Conservation (phyloP, 2,329 filamentous ascomycete genomes). For the Phyllosticta ampelicida region DNA sequence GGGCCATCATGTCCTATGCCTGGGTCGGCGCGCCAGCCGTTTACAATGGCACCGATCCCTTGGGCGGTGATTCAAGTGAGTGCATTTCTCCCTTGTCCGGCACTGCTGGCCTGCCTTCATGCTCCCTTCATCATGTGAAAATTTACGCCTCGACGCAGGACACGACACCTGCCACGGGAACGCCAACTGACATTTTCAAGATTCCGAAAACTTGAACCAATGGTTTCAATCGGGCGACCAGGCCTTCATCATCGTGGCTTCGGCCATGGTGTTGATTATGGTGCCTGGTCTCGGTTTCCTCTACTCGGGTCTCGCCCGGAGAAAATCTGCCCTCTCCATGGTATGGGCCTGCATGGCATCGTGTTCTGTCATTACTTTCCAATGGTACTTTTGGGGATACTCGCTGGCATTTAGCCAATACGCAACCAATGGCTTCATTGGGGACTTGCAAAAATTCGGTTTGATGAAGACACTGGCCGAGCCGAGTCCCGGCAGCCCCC, state of each 20-base stretch:
- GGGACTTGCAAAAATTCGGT: conserved; percentile 80
- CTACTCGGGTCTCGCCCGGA: conserved; percentile 91
- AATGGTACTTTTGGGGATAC: conserved; percentile 99
- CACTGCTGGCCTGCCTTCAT: conserved; percentile 2
- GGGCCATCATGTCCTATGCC: conserved; percentile 37
- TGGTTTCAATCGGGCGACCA: conserved; percentile 89
- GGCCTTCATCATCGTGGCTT: conserved; percentile 80
- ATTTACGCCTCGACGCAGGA: neutral
- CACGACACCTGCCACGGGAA: neutral
- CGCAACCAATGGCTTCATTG: conserved; percentile 82
- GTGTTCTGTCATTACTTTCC: conserved; percentile 82
- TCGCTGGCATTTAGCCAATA: conserved; percentile 80
- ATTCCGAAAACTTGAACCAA: conserved; percentile 81
- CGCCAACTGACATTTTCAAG: conserved; percentile 35
- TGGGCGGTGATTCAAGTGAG: conserved; percentile 72
- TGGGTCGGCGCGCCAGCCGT: conserved; percentile 34
- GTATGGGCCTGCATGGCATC: conserved; percentile 97
- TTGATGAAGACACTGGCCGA: conserved; percentile 71
- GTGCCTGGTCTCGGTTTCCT: conserved; percentile 93
- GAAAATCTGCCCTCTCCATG: conserved; percentile 94
- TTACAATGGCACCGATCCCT: conserved; percentile 46
- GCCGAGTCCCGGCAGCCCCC: conserved; percentile 78
- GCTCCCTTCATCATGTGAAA: neutral
- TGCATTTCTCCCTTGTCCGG: conserved; percentile 16
- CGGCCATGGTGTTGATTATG: conserved; percentile 95